These are phyloP conservation scores for Phytopythium montanum DNA, from an alignment of 352 stramenopile genomes.

Conservation along the genomic window DNA sequence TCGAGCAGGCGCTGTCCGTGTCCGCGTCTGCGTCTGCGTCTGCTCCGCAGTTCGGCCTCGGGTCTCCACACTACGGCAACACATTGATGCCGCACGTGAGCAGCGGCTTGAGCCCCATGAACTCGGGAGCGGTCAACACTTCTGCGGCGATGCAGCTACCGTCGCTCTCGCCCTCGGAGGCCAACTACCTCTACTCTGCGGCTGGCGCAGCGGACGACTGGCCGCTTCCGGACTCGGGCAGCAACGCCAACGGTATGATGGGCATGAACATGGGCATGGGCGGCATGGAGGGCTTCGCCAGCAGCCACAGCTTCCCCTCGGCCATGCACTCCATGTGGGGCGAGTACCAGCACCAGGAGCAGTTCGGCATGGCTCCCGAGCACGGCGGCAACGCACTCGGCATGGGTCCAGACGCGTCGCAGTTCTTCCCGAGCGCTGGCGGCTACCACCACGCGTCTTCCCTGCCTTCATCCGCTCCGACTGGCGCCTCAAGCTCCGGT, in stretches of 20 bases:
- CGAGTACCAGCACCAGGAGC: slow-evolving; percentile 14
- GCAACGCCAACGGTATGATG: slow-evolving; percentile 1
- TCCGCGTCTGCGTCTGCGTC: not conserved
- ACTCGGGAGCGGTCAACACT: not conserved
- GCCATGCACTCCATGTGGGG: slow-evolving; percentile 26
- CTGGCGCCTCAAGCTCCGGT: not conserved
- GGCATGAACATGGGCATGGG: not conserved
- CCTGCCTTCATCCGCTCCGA: not conserved
- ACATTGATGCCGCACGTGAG: not conserved
- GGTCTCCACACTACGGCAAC: slow-evolving; percentile 1
- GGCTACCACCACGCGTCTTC: not conserved
- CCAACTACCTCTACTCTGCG: slow-evolving; percentile 34
- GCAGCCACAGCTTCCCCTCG: slow-evolving; percentile 3
- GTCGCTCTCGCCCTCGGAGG: slow-evolving; percentile 32
- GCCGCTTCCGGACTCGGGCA: slow-evolving; percentile 1
- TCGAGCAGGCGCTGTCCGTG: slow-evolving; percentile 48
- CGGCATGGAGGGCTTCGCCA: slow-evolving; percentile 1
- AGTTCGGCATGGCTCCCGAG: not conserved
- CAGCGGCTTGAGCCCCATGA: slow-evolving; percentile 4
- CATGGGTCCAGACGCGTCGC: not conserved
- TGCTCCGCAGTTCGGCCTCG: not conserved
- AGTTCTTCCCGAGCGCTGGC: not conserved
- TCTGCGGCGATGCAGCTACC: slow-evolving; percentile 15
- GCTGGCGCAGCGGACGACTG: slow-evolving; percentile 18
- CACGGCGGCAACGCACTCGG: not conserved